Base-by-base conservation (phyloP, 345 rosid species). In the Syzygium aqueum region DNA sequence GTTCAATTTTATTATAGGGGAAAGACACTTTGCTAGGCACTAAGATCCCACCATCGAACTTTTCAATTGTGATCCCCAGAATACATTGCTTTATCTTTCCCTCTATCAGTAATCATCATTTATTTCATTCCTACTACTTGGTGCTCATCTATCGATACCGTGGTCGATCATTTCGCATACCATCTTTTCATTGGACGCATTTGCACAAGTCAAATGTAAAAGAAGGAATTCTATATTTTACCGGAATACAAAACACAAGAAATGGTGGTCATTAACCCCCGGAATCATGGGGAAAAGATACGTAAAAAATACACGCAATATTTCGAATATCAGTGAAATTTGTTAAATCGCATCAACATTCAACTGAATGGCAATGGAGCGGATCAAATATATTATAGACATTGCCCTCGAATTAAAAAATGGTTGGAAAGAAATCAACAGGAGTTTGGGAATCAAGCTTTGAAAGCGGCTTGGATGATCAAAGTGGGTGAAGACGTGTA, bases 91-190 rank as follows among this genome's bases (percentile, higher is more conserved):
- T 65, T 15, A 19, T 16, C 22, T 7, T 65, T 65, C 10, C 11
- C 40, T 33, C 10, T 3, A 28, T 28, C 17, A 0, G 8, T n/a
- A 63, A 63, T n/a, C 28, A 59, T 27, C 11, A 16, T 0, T 0
- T 9, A 59, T 2, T 25, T 63, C 8, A 63, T 63, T 63, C 37
- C 5, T 28, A 14, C 7, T 52, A 16, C 77, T 63, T 28, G 77
- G 28, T 63, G 77, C 77, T 63, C 37, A 28, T 14, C 8, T 63
- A 63, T 28, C 16, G 0, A n/a, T 28, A 63, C 11, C 1, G 0
- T 0, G 0, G 37, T 63, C 33, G 2, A 63, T 63, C 77, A 5
- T 63, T 63, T 63, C 1, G 21, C 15, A 3, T 63, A 28, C 7
- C 30, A 17, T 63, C 40, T 65, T 40, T 65, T 28, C 77, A 15